phyloP scores from a whole-genome alignment of 2,329 filamentous ascomycete species.

The Neofusicoccum parvum region DNA sequence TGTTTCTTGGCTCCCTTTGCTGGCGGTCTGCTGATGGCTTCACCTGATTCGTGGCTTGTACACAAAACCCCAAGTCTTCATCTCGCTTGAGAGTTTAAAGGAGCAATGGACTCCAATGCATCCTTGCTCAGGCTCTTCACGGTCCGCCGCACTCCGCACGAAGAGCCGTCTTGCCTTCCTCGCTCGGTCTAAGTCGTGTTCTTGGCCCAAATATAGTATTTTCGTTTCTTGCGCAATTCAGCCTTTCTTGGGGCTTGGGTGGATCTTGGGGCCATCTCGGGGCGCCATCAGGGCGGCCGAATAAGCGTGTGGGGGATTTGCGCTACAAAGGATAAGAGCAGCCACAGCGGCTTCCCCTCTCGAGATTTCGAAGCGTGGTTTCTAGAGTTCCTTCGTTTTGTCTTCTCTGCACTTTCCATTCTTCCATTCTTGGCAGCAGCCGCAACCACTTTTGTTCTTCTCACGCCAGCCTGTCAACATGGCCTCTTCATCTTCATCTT shows the following conservation, averaged over 20 bases:
- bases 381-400: neutral
- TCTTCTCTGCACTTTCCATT: neutral
- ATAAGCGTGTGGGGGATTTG: neutral
- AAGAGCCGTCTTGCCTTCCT: neutral
- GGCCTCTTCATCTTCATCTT: neutral
- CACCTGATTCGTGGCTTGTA: neutral
- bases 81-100: slow-evolving; percentile 6
- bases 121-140: slow-evolving; percentile 9
- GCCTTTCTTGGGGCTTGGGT: neutral
- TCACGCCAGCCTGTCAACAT: neutral
- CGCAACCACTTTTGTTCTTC: neutral
- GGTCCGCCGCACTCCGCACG: slow-evolving; percentile 1
- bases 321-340: neutral
- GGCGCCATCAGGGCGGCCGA: neutral
- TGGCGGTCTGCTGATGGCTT: slow-evolving; percentile 5
- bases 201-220: neutral
- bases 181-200: neutral
- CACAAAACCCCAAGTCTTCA: slow-evolving; percentile 3
- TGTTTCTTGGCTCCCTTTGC: slow-evolving; percentile 5
- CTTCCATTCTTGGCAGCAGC: slow-evolving; percentile 7
- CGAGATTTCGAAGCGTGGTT: neutral
- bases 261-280: neutral
- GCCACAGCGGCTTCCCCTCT: neutral
- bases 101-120: neutral
- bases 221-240: slow-evolving; percentile 2